These are phyloP conservation scores for Glycine tomentella DNA, from an alignment of 306 rosid genomes.

Conservation along the genomic window DNA sequence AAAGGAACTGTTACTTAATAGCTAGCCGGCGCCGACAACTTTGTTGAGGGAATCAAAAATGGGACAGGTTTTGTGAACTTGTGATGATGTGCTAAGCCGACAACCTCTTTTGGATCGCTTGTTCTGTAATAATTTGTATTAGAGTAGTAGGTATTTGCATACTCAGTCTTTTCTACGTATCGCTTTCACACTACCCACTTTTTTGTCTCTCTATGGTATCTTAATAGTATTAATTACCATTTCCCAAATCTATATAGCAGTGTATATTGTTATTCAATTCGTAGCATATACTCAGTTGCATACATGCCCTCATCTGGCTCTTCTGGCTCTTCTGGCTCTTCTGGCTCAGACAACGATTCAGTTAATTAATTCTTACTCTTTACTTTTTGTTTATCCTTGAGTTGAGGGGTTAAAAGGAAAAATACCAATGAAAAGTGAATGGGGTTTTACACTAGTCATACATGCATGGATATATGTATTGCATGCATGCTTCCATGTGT, in stretches of 20 bases:
- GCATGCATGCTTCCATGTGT: neutral
- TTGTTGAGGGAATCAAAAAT: constrained; percentile 50
- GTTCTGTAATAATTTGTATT: neutral
- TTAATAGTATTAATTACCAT: neutral
- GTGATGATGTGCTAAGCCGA: constrained; percentile 45
- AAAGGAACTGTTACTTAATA: constrained; percentile 38
- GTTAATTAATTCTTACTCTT: constrained; percentile 6
- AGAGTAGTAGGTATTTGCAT: neutral
- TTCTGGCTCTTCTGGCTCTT: too few species aligned
- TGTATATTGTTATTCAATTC: neutral
- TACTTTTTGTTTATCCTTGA: neutral
- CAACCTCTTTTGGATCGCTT: constrained; percentile 49
- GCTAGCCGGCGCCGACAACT: constrained; percentile 57
- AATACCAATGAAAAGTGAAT: neutral
- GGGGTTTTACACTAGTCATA: neutral
- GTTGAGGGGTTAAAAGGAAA: neutral
- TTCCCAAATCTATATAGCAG: neutral
- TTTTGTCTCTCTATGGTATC: constrained; percentile 3
- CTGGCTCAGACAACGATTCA: neutral
- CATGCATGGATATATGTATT: neutral
- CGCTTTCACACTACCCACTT: constrained; percentile 29
- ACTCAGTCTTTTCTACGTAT: neutral
- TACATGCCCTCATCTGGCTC: neutral
- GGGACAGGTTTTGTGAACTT: constrained; percentile 32
- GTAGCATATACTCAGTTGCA: neutral